These are phyloP conservation scores for Chalciporus chontae DNA, from an alignment of 768 basidiomycete genomes.

Conservation along the genomic window DNA sequence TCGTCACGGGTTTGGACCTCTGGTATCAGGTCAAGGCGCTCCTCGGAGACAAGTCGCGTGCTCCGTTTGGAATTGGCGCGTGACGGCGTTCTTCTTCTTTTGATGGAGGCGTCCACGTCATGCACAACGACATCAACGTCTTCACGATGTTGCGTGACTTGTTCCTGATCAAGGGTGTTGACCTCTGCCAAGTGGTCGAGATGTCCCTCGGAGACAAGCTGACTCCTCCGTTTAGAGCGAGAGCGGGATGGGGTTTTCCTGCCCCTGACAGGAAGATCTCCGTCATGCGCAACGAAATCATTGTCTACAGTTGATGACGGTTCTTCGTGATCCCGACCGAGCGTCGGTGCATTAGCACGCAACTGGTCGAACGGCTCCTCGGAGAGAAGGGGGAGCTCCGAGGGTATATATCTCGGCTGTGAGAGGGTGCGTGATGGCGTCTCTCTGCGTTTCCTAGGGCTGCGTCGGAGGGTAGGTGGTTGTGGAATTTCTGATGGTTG, in stretches of 20 bases:
- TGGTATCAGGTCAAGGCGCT: conserved; percentile 3
- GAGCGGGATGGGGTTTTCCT: neutral
- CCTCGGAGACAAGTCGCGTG: conserved; percentile 4
- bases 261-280: neutral
- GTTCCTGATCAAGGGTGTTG: neutral
- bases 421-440: conserved; percentile 1
- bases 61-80: neutral
- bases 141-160: neutral
- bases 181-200: conserved; percentile 3
- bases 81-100: neutral
- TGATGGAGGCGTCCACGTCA: neutral
- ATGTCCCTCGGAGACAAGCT: conserved; percentile 10
- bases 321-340: conserved; percentile 9
- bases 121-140: neutral
- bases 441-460: conserved; percentile 13
- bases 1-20: neutral
- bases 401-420: neutral
- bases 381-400: conserved; percentile 18
- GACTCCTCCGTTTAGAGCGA: neutral
- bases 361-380: conserved; percentile 26
- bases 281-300: neutral
- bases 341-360: conserved; percentile 14
- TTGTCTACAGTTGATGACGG: conserved; percentile 4
- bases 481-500: conserved; percentile 9
- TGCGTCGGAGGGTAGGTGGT: conserved; percentile 12